A percentile compares a stretch with the other conserved stretches of the same genome.
These are phyloP conservation scores for Laetiporus sulphureus DNA, from an alignment of 1,284 basidiomycete species.

Conservation along the genomic window DNA sequence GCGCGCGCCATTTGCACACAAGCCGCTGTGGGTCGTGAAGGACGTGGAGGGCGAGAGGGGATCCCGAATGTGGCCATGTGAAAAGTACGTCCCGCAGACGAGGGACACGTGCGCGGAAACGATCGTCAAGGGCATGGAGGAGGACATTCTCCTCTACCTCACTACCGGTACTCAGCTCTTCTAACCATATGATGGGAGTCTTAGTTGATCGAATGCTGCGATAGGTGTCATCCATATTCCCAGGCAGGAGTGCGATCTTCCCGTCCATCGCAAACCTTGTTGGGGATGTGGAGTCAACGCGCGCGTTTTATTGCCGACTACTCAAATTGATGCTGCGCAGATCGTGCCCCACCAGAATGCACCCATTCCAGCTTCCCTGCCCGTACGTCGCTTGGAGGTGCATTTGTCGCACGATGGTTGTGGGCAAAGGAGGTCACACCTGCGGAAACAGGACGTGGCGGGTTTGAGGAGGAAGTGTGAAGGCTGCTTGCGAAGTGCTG, in stretches of 20 bases:
- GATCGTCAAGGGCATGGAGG: constrained; percentile 56
- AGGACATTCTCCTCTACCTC: constrained; percentile 76
- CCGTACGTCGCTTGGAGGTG: constrained; percentile 61
- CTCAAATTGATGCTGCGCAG: constrained; percentile 70
- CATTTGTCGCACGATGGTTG: constrained; percentile 74
- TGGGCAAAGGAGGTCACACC: constrained; percentile 62
- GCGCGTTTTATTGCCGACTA: constrained; percentile 61
- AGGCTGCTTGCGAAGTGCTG: constrained; percentile 64
- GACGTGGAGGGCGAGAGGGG: constrained; percentile 58
- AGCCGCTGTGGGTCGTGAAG: constrained; percentile 76
- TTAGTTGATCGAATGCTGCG: not conserved
- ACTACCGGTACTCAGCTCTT: constrained; percentile 53
- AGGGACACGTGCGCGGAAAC: constrained; percentile 62
- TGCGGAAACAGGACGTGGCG: constrained; percentile 39
- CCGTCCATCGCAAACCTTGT: constrained; percentile 73
- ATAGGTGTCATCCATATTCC: constrained; percentile 75
- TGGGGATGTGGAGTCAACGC: constrained; percentile 76
- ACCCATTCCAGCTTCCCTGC: constrained; percentile 57
- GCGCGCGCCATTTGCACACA: constrained; percentile 73
- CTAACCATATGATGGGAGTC: constrained; percentile 1
- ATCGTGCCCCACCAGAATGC: constrained; percentile 66
- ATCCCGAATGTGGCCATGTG: constrained; percentile 76
- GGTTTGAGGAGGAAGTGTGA: constrained; percentile 73
- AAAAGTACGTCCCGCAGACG: constrained; percentile 82
- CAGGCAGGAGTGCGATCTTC: constrained; percentile 77